Conservation (phyloP, 2,329 filamentous ascomycete genomes). For the Alternaria incomplexa region DNA sequence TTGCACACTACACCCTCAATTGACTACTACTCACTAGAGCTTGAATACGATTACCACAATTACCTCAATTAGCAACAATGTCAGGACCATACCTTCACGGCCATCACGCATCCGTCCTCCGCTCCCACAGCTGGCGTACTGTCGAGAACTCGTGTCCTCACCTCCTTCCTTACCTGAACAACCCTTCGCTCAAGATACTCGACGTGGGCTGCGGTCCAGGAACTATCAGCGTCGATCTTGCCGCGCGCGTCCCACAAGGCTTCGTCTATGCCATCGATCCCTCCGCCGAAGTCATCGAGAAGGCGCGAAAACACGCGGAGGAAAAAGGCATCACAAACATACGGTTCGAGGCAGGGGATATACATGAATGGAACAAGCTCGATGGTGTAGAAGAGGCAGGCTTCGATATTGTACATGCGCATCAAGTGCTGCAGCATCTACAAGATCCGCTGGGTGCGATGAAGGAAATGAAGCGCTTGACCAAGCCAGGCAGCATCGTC, state of each 20-base stretch:
- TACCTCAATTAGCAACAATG: not conserved
- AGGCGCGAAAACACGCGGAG: constrained; percentile 47
- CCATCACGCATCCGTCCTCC: constrained; percentile 50
- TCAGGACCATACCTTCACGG: constrained; percentile 49
- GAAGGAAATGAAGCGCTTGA: constrained; percentile 61
- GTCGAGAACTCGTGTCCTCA: constrained; percentile 53
- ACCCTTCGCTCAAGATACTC: constrained; percentile 47
- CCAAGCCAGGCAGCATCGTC: constrained; percentile 61
- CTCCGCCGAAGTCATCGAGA: constrained; percentile 51
- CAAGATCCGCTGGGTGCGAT: constrained; percentile 58
- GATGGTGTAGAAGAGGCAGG: constrained; percentile 48
- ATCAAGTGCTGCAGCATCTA: constrained; percentile 66
- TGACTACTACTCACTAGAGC: not conserved
- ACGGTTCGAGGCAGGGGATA: constrained; percentile 50
- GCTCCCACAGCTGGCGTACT: constrained; percentile 54
- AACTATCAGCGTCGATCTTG: constrained; percentile 55
- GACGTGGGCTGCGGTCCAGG: constrained; percentile 58
- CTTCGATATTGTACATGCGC: constrained; percentile 67
- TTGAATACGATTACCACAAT: not conserved
- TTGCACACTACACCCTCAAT: not conserved
- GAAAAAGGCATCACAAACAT: constrained; percentile 48
- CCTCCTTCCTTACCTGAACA: constrained; percentile 41
- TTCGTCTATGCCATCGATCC: constrained; percentile 55
- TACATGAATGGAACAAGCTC: constrained; percentile 50
- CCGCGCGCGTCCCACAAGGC: constrained; percentile 52